phyloP scores from a whole-genome alignment of 2,329 filamentous ascomycete genomes.

The Alternaria triticimaculans region DNA sequence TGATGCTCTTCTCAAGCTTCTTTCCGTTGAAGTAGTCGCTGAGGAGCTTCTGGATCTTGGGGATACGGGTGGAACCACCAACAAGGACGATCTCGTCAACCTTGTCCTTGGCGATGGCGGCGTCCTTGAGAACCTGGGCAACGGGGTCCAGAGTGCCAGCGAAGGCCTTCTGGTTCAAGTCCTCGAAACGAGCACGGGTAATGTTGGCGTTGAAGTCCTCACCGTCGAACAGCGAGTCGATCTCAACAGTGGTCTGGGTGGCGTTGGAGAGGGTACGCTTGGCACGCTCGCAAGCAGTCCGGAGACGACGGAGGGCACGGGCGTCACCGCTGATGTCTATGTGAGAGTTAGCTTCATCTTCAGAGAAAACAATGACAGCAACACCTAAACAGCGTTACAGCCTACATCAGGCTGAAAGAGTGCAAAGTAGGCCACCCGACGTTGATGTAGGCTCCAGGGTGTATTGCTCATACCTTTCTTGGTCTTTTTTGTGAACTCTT shows the following conservation, averaged over 20 bases:
- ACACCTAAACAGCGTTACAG: too few relatives aligned
- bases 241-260: conserved; percentile 97
- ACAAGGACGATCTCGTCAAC: conserved; percentile 99
- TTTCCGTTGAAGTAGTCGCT: conserved; percentile 99
- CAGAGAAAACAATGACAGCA: neutral
- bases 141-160: conserved; percentile 92
- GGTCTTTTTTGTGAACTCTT: conserved; percentile 85
- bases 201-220: conserved; percentile 98
- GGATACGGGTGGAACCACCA: conserved; percentile 98
- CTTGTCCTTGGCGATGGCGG: conserved; percentile 82
- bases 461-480: conserved; percentile 22
- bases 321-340: conserved; percentile 75
- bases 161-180: conserved; percentile 96
- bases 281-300: conserved; percentile 98
- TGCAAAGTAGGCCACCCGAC: neutral
- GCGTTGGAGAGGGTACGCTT: conserved; percentile 98
- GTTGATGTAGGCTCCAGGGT: too few relatives aligned
- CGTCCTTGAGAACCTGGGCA: conserved; percentile 95
- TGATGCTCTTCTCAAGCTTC: conserved; percentile 99
- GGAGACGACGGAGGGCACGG: conserved; percentile 91
- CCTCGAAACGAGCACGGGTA: conserved; percentile 98
- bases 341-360: neutral
- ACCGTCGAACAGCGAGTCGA: conserved; percentile 97
- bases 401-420: neutral
- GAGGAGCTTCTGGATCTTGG: conserved; percentile 97